Conservation (phyloP, 1,284 basidiomycete species). For the Cryptococcus amylolentus region DNA sequence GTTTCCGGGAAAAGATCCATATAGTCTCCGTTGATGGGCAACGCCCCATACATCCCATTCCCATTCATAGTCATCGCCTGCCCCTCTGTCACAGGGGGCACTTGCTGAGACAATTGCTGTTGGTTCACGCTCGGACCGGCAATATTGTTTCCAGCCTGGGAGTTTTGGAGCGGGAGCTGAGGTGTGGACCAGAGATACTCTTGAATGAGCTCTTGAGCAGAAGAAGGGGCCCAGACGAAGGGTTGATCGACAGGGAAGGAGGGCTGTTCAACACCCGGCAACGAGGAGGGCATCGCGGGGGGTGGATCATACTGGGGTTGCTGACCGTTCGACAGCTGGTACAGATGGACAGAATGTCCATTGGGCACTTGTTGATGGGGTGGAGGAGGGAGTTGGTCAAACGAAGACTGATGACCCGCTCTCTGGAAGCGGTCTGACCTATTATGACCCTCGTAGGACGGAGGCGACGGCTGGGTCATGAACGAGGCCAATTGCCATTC, state of each 20-base stretch:
- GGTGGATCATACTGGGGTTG: not conserved
- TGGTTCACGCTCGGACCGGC: no score
- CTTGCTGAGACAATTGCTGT: no score
- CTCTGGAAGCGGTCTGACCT: not conserved
- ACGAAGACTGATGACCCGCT: no score
- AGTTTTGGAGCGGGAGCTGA: not conserved
- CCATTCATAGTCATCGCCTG: not conserved
- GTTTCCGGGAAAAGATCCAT: slow-evolving; percentile 26
- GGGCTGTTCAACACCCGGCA: not conserved
- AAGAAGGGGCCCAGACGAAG: slow-evolving; percentile 16
- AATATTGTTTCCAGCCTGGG: not conserved
- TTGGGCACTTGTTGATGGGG: no score
- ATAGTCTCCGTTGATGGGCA: not conserved
- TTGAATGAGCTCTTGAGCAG: slow-evolving; percentile 27
- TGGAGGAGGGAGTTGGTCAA: no score
- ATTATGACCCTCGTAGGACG: not conserved
- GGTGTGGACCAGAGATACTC: slow-evolving; percentile 22
- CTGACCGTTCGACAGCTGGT: no score
- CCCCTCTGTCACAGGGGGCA: no score
- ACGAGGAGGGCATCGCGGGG: not conserved
- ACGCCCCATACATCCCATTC: not conserved
- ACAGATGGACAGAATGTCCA: no score
- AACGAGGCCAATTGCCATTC: slow-evolving; percentile 9
- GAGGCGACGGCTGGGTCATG: not conserved
- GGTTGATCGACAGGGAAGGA: not conserved